These are phyloP conservation scores for Botrytis fabae DNA, from an alignment of 2,329 filamentous ascomycete species.

Conservation along the genomic window DNA sequence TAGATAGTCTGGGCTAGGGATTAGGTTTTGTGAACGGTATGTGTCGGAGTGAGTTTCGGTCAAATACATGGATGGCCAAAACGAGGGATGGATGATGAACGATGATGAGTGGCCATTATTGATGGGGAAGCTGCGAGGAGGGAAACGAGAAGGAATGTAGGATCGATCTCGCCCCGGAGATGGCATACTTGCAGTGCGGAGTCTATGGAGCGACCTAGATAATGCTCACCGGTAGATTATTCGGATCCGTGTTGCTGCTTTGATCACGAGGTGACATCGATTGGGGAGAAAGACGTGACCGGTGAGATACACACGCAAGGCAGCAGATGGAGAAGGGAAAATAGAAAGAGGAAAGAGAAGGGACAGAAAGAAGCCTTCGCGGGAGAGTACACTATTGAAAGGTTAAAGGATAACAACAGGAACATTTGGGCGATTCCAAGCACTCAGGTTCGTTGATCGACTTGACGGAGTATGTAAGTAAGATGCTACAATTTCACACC, in stretches of 20 bases:
- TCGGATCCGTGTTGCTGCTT: background rate
- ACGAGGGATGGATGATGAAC: background rate
- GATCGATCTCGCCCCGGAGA: constrained; percentile 6
- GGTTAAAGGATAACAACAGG: background rate
- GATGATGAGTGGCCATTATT: background rate
- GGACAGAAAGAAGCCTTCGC: background rate
- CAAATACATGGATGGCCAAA: background rate
- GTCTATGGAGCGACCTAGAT: background rate
- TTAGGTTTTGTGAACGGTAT: background rate
- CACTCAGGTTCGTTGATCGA: background rate
- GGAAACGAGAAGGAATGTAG: constrained; percentile 7
- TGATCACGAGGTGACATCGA: background rate
- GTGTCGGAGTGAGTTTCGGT: background rate
- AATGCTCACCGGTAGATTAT: background rate
- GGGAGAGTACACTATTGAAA: background rate
- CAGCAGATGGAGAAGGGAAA: background rate
- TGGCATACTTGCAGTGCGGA: background rate
- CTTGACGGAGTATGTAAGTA: background rate
- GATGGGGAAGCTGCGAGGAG: background rate
- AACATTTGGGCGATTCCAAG: background rate
- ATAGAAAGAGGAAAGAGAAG: background rate
- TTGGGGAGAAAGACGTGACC: background rate
- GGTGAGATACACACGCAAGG: background rate
- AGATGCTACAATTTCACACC: background rate
- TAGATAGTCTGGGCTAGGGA: background rate